phyloP scores from a whole-genome alignment of 2,329 filamentous ascomycete species.

The Aspergillus ochraceus region DNA sequence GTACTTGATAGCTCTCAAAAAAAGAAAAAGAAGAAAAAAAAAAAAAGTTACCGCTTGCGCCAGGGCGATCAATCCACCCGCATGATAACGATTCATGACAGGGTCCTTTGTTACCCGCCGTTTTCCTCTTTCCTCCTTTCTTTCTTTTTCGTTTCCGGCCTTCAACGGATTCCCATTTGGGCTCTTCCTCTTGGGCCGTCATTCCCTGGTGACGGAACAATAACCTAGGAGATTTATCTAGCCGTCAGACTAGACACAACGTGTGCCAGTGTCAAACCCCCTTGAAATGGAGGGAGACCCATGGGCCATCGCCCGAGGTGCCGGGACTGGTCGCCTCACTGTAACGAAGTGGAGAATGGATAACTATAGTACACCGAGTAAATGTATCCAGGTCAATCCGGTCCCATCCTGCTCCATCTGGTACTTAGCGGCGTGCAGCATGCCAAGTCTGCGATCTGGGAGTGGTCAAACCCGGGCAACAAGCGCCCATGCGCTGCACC shows the following conservation, averaged over 20 bases:
- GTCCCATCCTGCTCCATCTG: background rate
- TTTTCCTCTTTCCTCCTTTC: background rate
- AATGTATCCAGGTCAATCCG: too few relatives aligned
- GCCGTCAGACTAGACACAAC: background rate
- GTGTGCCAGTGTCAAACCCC: background rate
- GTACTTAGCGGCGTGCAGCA: background rate
- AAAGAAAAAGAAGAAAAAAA: background rate
- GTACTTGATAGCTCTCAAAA: background rate
- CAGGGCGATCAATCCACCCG: slow-evolving; percentile 4
- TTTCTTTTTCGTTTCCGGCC: background rate
- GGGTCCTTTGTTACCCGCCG: background rate
- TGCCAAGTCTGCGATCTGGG: too few relatives aligned
- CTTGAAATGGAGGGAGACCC: slow-evolving; percentile 3
- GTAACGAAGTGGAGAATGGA: slow-evolving; percentile 14
- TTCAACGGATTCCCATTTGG: background rate
- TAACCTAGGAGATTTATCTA: background rate
- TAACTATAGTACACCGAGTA: background rate
- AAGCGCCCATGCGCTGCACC: too few relatives aligned
- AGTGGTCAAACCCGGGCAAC: too few relatives aligned
- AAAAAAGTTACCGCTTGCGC: slow-evolving; percentile 1
- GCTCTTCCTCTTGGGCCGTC: background rate
- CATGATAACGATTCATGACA: too few relatives aligned
- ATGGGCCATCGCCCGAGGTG: slow-evolving; percentile 19
- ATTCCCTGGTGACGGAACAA: slow-evolving; percentile 6
- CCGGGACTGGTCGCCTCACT: slow-evolving; percentile 24